Conservation (phyloP, 768 basidiomycete genomes). For the Lentinula detonsa region DNA sequence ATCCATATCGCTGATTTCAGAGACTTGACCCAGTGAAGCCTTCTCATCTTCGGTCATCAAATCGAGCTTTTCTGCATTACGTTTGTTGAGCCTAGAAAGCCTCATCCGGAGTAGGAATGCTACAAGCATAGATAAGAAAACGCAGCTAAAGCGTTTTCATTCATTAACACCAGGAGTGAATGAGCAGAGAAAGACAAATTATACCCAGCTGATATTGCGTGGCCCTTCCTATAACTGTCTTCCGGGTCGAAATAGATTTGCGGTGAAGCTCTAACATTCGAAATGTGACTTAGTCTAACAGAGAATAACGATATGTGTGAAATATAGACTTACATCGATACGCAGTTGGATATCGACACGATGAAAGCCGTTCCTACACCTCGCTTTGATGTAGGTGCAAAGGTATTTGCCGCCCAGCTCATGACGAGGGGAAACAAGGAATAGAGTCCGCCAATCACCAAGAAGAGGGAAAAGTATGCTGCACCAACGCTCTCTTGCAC, state of each 20-base stretch:
- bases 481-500: constrained; percentile 47
- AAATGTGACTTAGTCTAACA: too few relatives aligned
- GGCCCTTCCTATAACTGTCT: constrained; percentile 45
- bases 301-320: constrained; percentile 9
- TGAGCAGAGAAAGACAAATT: background rate
- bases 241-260: constrained; percentile 52
- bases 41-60: constrained; percentile 25
- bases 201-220: constrained; percentile 50
- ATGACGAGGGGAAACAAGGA: constrained; percentile 55
- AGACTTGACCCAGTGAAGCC: constrained; percentile 15
- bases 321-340: constrained; percentile 41
- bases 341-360: constrained; percentile 51
- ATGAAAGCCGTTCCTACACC: constrained; percentile 58
- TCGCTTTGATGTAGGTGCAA: constrained; percentile 54
- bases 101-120: constrained; percentile 41
- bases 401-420: constrained; percentile 58
- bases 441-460: constrained; percentile 49
- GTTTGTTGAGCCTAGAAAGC: constrained; percentile 35
- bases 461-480: constrained; percentile 51
- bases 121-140: constrained; percentile 34
- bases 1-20: constrained; percentile 43
- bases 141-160: constrained; percentile 24
- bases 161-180: background rate
- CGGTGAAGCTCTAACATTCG: constrained; percentile 35
- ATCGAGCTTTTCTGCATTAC: constrained; percentile 23